Evolutionary conservation across 2,329 filamentous ascomycete species (phyloP).

Genomic region (Metarhizium rileyi): DNA sequence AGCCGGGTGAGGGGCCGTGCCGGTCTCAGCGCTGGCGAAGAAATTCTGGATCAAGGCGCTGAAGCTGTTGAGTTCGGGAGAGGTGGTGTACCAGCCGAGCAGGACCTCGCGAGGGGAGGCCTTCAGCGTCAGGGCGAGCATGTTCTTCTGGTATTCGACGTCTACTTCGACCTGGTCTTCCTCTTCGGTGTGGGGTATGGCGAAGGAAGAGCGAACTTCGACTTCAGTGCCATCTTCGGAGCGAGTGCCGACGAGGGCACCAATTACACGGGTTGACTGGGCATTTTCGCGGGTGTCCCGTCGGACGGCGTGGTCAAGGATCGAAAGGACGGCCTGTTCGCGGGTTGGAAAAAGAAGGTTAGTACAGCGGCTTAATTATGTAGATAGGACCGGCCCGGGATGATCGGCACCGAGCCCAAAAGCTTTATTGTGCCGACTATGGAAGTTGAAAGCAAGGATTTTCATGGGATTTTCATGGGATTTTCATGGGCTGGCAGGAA

Average conservation of each 20-base stretch:
- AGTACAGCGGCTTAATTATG: not conserved
- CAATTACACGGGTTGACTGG: constrained; percentile 92
- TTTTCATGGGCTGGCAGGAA: constrained; percentile 9
- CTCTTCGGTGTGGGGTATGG: constrained; percentile 96
- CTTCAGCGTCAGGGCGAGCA: constrained; percentile 90
- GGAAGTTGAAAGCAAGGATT: not conserved
- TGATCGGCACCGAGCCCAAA: not conserved
- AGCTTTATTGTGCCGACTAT: not conserved
- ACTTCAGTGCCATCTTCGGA: constrained; percentile 96
- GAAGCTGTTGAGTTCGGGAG: constrained; percentile 95
- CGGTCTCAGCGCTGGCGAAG: constrained; percentile 92
- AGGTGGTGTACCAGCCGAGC: constrained; percentile 97
- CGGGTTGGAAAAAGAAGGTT: constrained; percentile 2
- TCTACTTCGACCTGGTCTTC: constrained; percentile 98
- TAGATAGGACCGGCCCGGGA: not conserved
- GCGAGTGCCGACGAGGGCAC: constrained; percentile 83
- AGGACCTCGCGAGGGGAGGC: constrained; percentile 89
- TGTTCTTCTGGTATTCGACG: constrained; percentile 99
- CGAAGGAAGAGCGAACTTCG: constrained; percentile 92
- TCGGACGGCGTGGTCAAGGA: constrained; percentile 90
- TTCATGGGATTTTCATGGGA: constrained; percentile 5
- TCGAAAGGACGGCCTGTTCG: constrained; percentile 55
- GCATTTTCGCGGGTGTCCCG: constrained; percentile 58
- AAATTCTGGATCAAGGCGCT: constrained; percentile 97
- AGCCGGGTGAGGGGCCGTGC: constrained; percentile 94